These are phyloP conservation scores for Esteya vermicola DNA, from an alignment of 2,329 filamentous ascomycete species.

Conservation along the genomic window DNA sequence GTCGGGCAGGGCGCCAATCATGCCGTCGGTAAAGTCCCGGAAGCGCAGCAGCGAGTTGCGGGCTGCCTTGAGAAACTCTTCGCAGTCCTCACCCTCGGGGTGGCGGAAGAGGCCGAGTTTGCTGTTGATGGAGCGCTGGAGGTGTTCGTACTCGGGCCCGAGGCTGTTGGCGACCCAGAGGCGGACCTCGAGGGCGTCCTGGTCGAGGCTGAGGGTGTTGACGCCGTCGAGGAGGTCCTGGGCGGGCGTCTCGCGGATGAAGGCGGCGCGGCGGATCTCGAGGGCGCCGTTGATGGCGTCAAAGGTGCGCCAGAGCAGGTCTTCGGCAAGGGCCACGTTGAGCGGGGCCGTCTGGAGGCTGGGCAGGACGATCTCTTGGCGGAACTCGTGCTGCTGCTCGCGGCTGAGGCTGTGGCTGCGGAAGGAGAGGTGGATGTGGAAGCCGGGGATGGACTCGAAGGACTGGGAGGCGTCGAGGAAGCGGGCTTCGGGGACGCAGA, in stretches of 20 bases:
- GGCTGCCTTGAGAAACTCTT: constrained; percentile 26
- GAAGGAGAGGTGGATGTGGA: constrained; percentile 30
- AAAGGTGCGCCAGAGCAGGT: constrained; percentile 29
- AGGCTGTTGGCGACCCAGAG: constrained; percentile 34
- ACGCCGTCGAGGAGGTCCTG: constrained; percentile 21
- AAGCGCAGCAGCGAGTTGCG: constrained; percentile 21
- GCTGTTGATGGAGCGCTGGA: constrained; percentile 27
- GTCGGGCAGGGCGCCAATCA: constrained; percentile 27
- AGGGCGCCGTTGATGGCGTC: constrained; percentile 26
- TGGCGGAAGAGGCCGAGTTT: constrained; percentile 31
- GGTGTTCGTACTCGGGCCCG: constrained; percentile 30
- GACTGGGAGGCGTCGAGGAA: constrained; percentile 29
- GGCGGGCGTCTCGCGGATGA: constrained; percentile 23
- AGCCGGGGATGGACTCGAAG: constrained; percentile 35
- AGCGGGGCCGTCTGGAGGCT: constrained; percentile 34
- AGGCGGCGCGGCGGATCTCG: constrained; percentile 23
- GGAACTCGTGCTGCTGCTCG: constrained; percentile 24
- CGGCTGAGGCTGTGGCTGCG: constrained; percentile 24
- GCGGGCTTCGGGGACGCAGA: constrained; percentile 29
- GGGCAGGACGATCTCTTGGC: constrained; percentile 25
- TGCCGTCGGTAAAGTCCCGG: constrained; percentile 26
- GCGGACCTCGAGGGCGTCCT: constrained; percentile 29
- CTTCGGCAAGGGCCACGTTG: constrained; percentile 29
- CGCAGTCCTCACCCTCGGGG: constrained; percentile 25
- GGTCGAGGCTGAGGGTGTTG: constrained; percentile 24